Evolutionary conservation across 2,329 filamentous ascomycete genomes (phyloP), one percentile per base, ranked within the genome.

Genomic region (Pseudocercospora fijiensis): DNA sequence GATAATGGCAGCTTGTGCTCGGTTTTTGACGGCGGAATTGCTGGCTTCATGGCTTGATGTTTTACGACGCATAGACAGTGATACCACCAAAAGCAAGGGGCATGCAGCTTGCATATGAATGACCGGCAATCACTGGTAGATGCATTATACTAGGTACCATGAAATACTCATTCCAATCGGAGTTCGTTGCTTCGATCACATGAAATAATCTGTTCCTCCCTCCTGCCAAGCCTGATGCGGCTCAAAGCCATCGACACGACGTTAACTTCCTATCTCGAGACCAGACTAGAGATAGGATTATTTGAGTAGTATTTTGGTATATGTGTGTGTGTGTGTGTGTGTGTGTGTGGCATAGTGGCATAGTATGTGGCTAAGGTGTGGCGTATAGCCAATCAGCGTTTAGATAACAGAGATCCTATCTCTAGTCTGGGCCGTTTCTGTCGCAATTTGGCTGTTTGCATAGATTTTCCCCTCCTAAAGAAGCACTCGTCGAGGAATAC

Each of bases 21-120:
- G 24, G 52, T 4, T 30, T 52, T 27, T n/a, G 27, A 27, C 28
- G 20, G 27, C 22, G 26, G 41, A 59, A 10, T 18, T 43, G 55
- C 45, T 55, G 57, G 45, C 45, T 60, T 67, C 58, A 64, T 61
- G 65, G 59, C 63, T 58, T 65, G 65, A 69, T 62, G 65, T 64
- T 57, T 64, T 58, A 64, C 65, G 56, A 66, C 58, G 57, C 59
- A 61, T 57, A 67, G 58, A 65, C 60, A 63, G 63, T 63, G 62
- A 67, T 67, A 67, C 65, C 65, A 65, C 26, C 60, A 61, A 60
- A 60, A 45, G 52, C 52, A 30, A 51, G 57, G 37, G 18, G 41
- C 57, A 59, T 59, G 28, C 20, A 56, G 52, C 52, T 56, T 56
- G 52, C 52, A 56, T 56, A 56, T 28, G 52, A 30, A 56, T 56